Evolutionary conservation across 2,329 filamentous ascomycete species (phyloP), one percentile per base, ranked within the genome.

Genomic region (Diplodia sapinea): DNA sequence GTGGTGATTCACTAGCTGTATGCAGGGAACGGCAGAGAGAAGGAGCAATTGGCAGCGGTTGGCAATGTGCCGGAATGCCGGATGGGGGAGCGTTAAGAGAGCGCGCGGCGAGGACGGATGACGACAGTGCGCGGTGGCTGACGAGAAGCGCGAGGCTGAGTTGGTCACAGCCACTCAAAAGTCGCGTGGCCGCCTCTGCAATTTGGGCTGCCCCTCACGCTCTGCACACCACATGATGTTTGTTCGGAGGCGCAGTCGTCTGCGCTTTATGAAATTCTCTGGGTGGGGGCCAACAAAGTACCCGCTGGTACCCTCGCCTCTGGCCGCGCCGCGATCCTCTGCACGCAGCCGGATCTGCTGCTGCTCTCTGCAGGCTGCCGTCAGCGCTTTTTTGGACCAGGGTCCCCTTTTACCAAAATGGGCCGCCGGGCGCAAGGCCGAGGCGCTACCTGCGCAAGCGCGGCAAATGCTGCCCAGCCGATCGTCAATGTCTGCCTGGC

Each of bases 71-170:
- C 50, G 49, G 15, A 65, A 20, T 26, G 12, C 29, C 47, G 59
- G 59, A 26, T n/a, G 23, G 13, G 38, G 47, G 13, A 29, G 36
- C 23, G 52, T 47, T 65, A 36, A 33, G 50, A 50, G 26, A 36
- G 57, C 1, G 50, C 11, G 40, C 23, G 51, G 23, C 20, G 33
- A 49, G 62, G 33, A 38, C 36, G 54, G 55, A 66, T 66, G 64
- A 66, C 64, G 64, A 15, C 47, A 43, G 29, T 8, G 64, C 56
- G 38, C n/a, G 11, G 59, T 63, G 59, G 59, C 59, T 63, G 59
- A 47, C 43, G 43, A 47, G 43, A 8, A 47, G 17, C 17, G 43
- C 43, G 57, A 51, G 59, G 59, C 59, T 63, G 59, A 63, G 59
- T 26, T 9, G 40, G 29, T 43, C 31, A 62, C 57, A 62, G 57